These are phyloP conservation scores for Colletotrichum tropicicola DNA, from an alignment of 2,329 filamentous ascomycete genomes.

Conservation along the genomic window DNA sequence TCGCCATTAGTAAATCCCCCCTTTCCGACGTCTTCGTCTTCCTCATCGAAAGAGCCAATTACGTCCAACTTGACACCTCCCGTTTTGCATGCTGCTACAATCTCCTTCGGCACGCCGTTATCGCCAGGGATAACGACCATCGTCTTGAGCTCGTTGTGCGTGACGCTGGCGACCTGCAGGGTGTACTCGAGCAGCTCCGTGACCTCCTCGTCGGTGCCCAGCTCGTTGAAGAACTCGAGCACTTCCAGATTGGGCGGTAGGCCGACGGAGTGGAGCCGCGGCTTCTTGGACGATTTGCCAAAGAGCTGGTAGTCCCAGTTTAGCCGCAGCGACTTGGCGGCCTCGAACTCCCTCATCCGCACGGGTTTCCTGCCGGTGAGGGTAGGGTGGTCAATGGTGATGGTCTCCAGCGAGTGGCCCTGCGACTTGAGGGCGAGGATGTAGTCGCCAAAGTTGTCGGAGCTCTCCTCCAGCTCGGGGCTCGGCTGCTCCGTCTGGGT, in stretches of 20 bases:
- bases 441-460: conserved; percentile 56
- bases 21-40: not conserved
- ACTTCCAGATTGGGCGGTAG: conserved; percentile 55
- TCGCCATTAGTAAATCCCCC: not conserved
- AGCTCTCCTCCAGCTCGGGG: conserved; percentile 56
- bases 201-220: conserved; percentile 57
- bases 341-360: conserved; percentile 52
- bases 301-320: conserved; percentile 60
- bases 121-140: conserved; percentile 48
- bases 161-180: conserved; percentile 45
- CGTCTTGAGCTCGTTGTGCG: conserved; percentile 41
- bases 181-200: conserved; percentile 53
- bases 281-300: conserved; percentile 52
- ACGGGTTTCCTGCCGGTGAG: conserved; percentile 50
- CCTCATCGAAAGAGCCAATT: conserved; percentile 38
- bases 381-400: conserved; percentile 54
- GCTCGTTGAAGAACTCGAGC: conserved; percentile 54
- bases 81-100: conserved; percentile 45
- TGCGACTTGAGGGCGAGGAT: conserved; percentile 52
- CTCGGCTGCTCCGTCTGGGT: conserved; percentile 49
- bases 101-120: conserved; percentile 41
- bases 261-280: conserved; percentile 55
- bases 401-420: conserved; percentile 50
- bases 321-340: conserved; percentile 49
- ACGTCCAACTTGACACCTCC: conserved; percentile 44